Conservation (phyloP, 129 eudicot species). For the Heracleum sosnowskyi region DNA sequence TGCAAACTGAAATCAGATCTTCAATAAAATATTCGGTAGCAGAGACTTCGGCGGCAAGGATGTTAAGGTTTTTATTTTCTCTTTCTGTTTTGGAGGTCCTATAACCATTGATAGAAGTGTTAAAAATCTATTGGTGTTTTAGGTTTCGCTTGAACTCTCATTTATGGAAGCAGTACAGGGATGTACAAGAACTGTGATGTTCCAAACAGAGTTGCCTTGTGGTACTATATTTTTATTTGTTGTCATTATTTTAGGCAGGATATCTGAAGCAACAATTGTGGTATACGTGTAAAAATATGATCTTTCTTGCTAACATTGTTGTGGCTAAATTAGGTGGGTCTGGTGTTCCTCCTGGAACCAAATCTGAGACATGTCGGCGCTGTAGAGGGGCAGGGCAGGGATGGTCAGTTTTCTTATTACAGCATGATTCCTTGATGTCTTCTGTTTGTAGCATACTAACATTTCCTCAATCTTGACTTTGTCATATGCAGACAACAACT, state of each 20-base stretch:
- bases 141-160: slow-evolving; percentile 68
- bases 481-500: slow-evolving; percentile 35
- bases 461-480: neutral
- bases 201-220: slow-evolving; percentile 61
- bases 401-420: slow-evolving; percentile 40
- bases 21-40: slow-evolving; percentile 36
- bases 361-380: slow-evolving; percentile 77
- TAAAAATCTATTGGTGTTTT: neutral
- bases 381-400: slow-evolving; percentile 94
- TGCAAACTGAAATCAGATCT: slow-evolving; percentile 42
- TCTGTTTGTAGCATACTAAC: neutral
- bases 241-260: neutral
- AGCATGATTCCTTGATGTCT: neutral
- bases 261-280: neutral
- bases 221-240: slow-evolving; percentile 32
- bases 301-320: neutral
- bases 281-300: too few relatives aligned
- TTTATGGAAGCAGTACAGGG: slow-evolving; percentile 99
- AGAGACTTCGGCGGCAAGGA: slow-evolving; percentile 61
- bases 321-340: slow-evolving; percentile 54
- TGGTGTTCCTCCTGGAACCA: slow-evolving; percentile 91
- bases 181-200: slow-evolving; percentile 59
- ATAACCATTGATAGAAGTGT: neutral
- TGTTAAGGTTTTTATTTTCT: slow-evolving; percentile 41
- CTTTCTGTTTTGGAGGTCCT: neutral